phyloP scores from a whole-genome alignment of 768 basidiomycete genomes.

The Wakefieldia striispora region DNA sequence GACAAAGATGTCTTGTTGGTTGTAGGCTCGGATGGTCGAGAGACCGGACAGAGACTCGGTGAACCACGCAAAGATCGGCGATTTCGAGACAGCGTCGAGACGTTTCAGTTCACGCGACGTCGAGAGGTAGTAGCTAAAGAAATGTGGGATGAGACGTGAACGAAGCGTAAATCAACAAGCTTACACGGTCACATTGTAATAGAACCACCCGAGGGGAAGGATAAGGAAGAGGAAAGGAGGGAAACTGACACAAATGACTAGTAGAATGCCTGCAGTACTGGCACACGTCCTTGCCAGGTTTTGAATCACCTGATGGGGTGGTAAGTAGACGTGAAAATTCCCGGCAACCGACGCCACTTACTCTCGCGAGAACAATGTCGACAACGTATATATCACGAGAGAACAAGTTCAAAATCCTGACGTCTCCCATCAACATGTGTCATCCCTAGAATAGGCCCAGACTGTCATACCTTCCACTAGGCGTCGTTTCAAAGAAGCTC shows the following conservation, averaged over 20 bases:
- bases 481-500: conserved; percentile 88
- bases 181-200: conserved; percentile 76
- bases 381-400: conserved; percentile 86
- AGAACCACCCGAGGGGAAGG: conserved; percentile 76
- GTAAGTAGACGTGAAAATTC: not conserved
- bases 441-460: not conserved
- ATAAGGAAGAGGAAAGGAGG: conserved; percentile 78
- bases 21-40: conserved; percentile 81
- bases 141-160: not conserved
- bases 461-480: conserved; percentile 65
- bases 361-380: conserved; percentile 78
- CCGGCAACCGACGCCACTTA: conserved; percentile 11
- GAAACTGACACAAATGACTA: conserved; percentile 79
- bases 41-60: conserved; percentile 74
- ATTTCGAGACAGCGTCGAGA: conserved; percentile 83
- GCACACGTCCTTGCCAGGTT: conserved; percentile 65
- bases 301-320: conserved; percentile 50
- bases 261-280: conserved; percentile 54
- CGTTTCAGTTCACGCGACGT: conserved; percentile 88
- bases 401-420: conserved; percentile 85
- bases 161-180: conserved; percentile 16
- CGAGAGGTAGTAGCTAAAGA: conserved; percentile 74
- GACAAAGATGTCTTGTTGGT: conserved; percentile 66
- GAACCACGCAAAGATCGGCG: conserved; percentile 90
- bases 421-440: not conserved